Conservation (phyloP, 495 filamentous ascomycete species). For the Talaromyces borbonicus region DNA sequence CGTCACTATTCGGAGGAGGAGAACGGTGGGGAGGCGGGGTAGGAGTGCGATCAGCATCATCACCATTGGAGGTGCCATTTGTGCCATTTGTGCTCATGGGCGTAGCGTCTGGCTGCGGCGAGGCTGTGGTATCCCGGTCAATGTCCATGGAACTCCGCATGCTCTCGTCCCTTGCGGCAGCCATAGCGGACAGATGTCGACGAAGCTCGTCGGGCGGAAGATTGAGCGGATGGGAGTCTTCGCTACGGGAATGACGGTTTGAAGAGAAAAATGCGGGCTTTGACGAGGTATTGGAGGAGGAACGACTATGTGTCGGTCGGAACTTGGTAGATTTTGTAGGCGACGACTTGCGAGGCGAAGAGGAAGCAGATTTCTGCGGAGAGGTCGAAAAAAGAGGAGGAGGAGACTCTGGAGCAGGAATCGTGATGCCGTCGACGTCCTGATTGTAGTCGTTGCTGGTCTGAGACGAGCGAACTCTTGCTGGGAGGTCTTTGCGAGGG, state of each 20-base stretch:
- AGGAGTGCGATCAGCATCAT: constrained; percentile 48
- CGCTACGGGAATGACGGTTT: constrained; percentile 45
- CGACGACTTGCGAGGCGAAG: constrained; percentile 21
- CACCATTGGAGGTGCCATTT: no score
- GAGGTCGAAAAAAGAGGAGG: constrained; percentile 13
- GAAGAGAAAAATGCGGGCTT: constrained; percentile 12
- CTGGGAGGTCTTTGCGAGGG: constrained; percentile 16
- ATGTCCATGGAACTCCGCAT: constrained; percentile 65
- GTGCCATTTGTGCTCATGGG: constrained; percentile 42
- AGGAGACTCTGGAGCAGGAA: constrained; percentile 18
- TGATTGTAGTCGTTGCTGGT: constrained; percentile 9
- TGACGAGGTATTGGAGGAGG: constrained; percentile 22
- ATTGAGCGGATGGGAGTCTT: constrained; percentile 73
- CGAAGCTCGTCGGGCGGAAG: constrained; percentile 76
- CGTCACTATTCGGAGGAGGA: constrained; percentile 53
- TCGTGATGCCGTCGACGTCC: constrained; percentile 9
- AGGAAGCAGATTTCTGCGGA: constrained; percentile 17
- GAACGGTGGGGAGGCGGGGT: constrained; percentile 70
- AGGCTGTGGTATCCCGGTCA: constrained; percentile 54
- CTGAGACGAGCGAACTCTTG: background rate
- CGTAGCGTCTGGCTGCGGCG: constrained; percentile 19
- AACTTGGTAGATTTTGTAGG: constrained; percentile 17
- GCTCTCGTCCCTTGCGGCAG: constrained; percentile 47
- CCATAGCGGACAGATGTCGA: constrained; percentile 60
- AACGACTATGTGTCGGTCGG: constrained; percentile 20